phyloP scores from a whole-genome alignment of 1,284 basidiomycete species.

The Trichosporon asahii region DNA sequence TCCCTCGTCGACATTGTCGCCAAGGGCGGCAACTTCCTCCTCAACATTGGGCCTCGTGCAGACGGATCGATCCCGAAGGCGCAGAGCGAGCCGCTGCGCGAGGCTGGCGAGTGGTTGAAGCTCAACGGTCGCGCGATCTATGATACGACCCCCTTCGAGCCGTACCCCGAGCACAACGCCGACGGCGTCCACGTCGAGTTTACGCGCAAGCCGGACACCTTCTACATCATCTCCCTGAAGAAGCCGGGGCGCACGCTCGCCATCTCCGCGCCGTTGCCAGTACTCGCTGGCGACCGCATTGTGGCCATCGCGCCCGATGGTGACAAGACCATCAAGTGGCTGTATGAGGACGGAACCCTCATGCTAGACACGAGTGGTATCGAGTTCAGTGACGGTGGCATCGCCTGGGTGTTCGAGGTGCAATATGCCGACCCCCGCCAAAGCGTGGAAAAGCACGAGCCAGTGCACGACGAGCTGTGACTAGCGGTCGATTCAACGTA shows the following conservation, averaged over 20 bases:
- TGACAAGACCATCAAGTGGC: conserved; percentile 11
- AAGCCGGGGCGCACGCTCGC: conserved; percentile 45
- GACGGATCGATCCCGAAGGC: conserved; percentile 58
- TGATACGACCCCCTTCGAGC: conserved; percentile 46
- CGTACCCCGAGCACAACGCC: conserved; percentile 36
- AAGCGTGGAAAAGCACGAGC: neutral
- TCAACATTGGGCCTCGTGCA: conserved; percentile 59
- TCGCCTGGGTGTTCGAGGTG: conserved; percentile 27
- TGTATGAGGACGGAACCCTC: conserved; percentile 9
- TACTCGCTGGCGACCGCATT: conserved; percentile 55
- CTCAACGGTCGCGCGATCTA: conserved; percentile 58
- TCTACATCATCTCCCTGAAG: conserved; percentile 58
- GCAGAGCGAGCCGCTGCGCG: conserved; percentile 56
- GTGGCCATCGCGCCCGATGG: conserved; percentile 44
- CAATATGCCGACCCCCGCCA: conserved; percentile 9
- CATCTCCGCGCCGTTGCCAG: conserved; percentile 53
- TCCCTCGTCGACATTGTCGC: conserved; percentile 58
- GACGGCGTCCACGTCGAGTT: conserved; percentile 54
- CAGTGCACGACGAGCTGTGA: neutral
- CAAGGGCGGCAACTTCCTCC: conserved; percentile 51
- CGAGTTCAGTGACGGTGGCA: conserved; percentile 13
- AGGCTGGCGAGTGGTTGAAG: conserved; percentile 57
- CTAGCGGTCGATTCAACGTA: neutral
- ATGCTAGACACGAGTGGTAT: conserved; percentile 23
- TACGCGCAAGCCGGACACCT: conserved; percentile 56